Percentiles rank a stretch among this genome's conserved stretches.
phyloP scores from a whole-genome alignment of 176 grass and related monocot species.

The Oryza meyeriana region DNA sequence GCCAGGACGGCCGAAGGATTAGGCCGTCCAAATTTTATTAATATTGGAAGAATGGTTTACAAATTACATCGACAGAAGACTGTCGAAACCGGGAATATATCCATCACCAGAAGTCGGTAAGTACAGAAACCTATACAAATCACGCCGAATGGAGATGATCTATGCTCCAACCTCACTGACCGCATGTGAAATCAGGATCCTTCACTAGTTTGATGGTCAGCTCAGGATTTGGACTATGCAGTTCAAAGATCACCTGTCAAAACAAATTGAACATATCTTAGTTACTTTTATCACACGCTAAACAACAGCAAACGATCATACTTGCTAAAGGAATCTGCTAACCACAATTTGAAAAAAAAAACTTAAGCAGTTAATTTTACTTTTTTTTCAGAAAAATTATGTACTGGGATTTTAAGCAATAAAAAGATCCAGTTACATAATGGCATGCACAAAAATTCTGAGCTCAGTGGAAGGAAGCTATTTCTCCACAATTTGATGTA shows the following conservation, averaged over 20 bases:
- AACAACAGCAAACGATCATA: not conserved
- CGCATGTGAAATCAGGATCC: conserved; percentile 79
- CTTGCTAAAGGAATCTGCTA: not conserved
- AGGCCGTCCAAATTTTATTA: too few species aligned
- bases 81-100: not conserved
- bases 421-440: not conserved
- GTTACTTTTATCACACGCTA: not conserved
- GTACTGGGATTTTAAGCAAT: not conserved
- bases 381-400: not conserved
- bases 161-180: not conserved
- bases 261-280: not conserved
- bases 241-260: conserved; percentile 73
- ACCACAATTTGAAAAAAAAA: not conserved
- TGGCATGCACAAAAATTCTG: not conserved
- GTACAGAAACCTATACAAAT: not conserved
- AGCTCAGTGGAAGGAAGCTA: not conserved
- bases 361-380: too few species aligned
- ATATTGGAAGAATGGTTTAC: too few species aligned
- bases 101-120: not conserved
- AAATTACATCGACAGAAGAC: too few species aligned
- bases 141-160: not conserved
- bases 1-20: too few species aligned
- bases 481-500: not conserved
- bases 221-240: conserved; percentile 53
- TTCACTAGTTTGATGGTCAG: conserved; percentile 56